phyloP scores from a whole-genome alignment of 2,329 filamentous ascomycete genomes.

The Boeremia exigua region DNA sequence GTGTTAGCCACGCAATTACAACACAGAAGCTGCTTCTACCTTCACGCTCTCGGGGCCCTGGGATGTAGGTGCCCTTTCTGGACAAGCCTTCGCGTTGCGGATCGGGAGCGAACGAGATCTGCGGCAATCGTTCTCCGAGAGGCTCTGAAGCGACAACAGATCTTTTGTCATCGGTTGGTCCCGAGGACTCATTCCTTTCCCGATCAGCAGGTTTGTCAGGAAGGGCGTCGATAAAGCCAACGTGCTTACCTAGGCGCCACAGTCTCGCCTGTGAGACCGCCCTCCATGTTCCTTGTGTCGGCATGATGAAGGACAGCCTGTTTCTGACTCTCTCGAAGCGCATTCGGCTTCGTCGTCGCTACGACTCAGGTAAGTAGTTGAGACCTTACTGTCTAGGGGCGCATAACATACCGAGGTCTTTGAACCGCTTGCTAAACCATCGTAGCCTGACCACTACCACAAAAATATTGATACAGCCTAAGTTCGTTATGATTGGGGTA shows the following conservation, averaged over 20 bases:
- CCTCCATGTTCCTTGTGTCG: conserved; percentile 8
- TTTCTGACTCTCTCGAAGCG: not conserved
- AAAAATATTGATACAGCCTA: conserved; percentile 58
- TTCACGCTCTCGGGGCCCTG: not conserved
- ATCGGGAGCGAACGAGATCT: not conserved
- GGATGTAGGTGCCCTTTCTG: not conserved
- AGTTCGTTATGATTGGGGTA: conserved; percentile 56
- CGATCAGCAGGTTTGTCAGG: not conserved
- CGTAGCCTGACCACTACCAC: conserved; percentile 57
- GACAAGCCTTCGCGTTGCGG: not conserved
- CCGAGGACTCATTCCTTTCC: not conserved
- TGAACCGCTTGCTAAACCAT: conserved; percentile 58
- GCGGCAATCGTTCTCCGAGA: not conserved
- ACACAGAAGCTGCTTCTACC: not conserved
- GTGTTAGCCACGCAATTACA: not conserved
- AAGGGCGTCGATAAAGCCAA: not conserved
- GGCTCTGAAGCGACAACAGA: not conserved
- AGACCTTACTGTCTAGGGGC: no score
- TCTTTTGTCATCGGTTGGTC: not conserved
- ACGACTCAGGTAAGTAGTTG: not conserved
- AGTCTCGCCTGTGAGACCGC: conserved; percentile 11
- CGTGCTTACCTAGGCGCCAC: not conserved
- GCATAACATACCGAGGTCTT: conserved; percentile 36
- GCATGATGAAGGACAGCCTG: not conserved
- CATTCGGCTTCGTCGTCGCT: not conserved